Evolutionary conservation across 2,329 filamentous ascomycete species (phyloP), one percentile per base, ranked within the genome.

Genomic region (Trichoderma sp.): DNA sequence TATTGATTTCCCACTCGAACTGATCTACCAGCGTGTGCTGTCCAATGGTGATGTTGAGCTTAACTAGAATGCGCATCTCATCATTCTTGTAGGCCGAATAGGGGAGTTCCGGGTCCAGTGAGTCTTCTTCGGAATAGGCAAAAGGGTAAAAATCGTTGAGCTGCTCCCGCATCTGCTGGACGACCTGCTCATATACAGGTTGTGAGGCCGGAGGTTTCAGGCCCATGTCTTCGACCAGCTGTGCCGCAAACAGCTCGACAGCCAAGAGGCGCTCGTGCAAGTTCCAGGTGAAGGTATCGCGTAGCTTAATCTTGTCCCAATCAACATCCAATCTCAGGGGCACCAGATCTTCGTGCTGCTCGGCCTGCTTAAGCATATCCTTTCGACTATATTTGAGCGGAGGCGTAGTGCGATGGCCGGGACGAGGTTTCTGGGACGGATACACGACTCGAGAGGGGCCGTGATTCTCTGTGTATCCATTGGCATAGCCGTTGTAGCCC

Each of bases 1-100:
- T 97, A 85, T 98, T 98, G 82, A 98, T 95, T 80, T 99, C 97
- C 97, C 97, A 99, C 84, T 99, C 97, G 77, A 99, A 98, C 83
- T 98, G 97, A 81, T 99, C 97, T 45, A 98, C 93, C 31, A 99
- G 88, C 0, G 95, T 98, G 81, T 97, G 94, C 78, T 94, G 93
- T 56, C 96, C 97, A 81, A 99, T 98, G 7, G 97, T 98, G 81
- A 99, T 98, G 84, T 98, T 98, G 68, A 99, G 89, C 84, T 98
- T 98, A 84, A 99, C 91, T 60, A 97, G 87, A 79, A 99, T 94
- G 68, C 97, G 93, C 96, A 99, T 98, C 86, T 99, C 97, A 82
- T 99, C 97, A 82, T 99, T 98, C 85, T 98, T 98, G 87, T 98
- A 98, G 7, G 97, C 95, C 53, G 90, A 92, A 82, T 98, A 98